These are phyloP conservation scores for Berberis thunbergii DNA, from an alignment of 164 flowering plant species.

Conservation along the genomic window DNA sequence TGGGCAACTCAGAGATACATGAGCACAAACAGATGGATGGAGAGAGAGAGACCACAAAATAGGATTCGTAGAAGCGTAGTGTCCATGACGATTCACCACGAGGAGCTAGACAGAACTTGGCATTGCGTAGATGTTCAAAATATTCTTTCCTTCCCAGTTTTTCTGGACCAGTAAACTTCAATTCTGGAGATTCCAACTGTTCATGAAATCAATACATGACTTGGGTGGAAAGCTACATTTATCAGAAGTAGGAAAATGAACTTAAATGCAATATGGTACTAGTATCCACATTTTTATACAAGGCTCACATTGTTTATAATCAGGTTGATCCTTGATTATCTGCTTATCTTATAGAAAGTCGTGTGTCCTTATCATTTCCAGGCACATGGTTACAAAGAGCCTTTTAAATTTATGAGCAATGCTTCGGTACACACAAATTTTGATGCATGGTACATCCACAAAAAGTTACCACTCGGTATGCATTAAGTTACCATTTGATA, in stretches of 20 bases:
- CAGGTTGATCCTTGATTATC: no score
- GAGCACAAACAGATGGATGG: slow-evolving; percentile 15
- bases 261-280: no score
- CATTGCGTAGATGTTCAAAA: slow-evolving; percentile 79
- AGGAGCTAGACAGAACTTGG: slow-evolving; percentile 95
- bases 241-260: background rate
- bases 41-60: slow-evolving; percentile 68
- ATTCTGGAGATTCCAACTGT: slow-evolving; percentile 98
- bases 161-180: slow-evolving; percentile 83
- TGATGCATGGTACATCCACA: no score
- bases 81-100: slow-evolving; percentile 99
- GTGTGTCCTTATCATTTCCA: no score
- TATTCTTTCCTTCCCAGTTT: slow-evolving; percentile 69
- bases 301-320: no score
- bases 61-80: slow-evolving; percentile 88
- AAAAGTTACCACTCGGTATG: no score
- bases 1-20: background rate
- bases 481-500: no score
- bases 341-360: no score
- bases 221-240: slow-evolving; percentile 1
- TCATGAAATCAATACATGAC: slow-evolving; percentile 28
- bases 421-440: no score
- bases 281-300: no score
- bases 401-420: no score
- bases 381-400: no score